Evolutionary conservation across 1,284 basidiomycete species (phyloP), one percentile per base, ranked within the genome.

Genomic region (Austroboletus niveus): DNA sequence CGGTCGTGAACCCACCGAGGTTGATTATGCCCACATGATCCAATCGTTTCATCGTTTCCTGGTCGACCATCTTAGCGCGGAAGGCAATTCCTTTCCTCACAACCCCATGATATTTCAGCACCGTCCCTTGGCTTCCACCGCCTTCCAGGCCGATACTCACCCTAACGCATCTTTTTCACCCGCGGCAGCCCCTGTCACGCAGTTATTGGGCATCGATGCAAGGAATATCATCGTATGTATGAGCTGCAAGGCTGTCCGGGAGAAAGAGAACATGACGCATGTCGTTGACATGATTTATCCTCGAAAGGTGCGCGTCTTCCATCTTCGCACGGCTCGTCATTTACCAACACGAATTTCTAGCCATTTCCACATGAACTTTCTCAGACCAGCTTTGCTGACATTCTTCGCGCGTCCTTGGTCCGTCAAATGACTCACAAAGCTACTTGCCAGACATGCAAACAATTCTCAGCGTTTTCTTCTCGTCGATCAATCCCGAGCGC

Each of bases 41-140:
- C 97, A 98, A 71, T 84, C 85, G 22, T 95, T 98, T 74, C 94
- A 98, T 69, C 86, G 95, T 27, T 98, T 98, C 75, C 77, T 98
- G 30, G 73, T 98, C 39, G 94, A 96, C 56, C 83, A 85, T 56
- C 75, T 94, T 56, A 81, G 79, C 53, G 75, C 77, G 4, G 90
- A 93, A 69, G 84, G 84, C 4, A 87, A 85, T 56, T 68, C 68
- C 15, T 82, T 79, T 57, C 80, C 83, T 15, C 71, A 79, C 31
- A 89, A 88, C 58, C 84, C 83, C 1, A 59, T 88, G 9, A 62
- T 83, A 31, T 76, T 72, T 51, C 69, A 59, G 41, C 61, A 66
- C 29, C 54, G 62, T 32, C 36, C 60, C 10, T 55, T 60, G 42
- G 50, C 62, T 10, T 47, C 31, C 20, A 35, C 32, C 14, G n/a